A percentile compares a stretch with the other conserved stretches of the same genome.
phyloP scores from a whole-genome alignment of 2,329 filamentous ascomycete species.

The Ascosphaera apis region DNA sequence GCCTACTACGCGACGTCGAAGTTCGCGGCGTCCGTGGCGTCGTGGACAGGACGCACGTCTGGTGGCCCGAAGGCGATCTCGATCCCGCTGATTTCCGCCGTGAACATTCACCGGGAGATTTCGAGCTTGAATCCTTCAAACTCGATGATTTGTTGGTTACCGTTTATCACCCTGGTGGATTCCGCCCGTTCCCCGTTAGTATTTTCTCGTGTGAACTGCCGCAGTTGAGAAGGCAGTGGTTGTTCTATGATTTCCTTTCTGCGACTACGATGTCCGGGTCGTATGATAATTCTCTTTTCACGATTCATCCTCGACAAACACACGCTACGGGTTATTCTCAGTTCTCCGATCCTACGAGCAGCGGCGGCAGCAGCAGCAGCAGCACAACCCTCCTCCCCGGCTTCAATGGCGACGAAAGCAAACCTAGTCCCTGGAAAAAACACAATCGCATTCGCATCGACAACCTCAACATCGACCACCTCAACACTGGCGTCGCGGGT shows the following conservation, averaged over 20 bases:
- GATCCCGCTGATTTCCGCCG: slow-evolving; percentile 78
- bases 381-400: too few relatives aligned
- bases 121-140: slow-evolving; percentile 92
- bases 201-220: slow-evolving; percentile 92
- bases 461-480: slow-evolving; percentile 78
- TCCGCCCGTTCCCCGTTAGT: slow-evolving; percentile 86
- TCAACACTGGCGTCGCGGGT: slow-evolving; percentile 79
- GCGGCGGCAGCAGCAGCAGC: slow-evolving; percentile 2
- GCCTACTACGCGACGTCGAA: slow-evolving; percentile 73
- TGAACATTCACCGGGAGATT: slow-evolving; percentile 74
- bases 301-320: slow-evolving; percentile 80
- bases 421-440: slow-evolving; percentile 71
- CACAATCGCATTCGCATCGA: slow-evolving; percentile 84
- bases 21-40: slow-evolving; percentile 84
- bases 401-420: slow-evolving; percentile 40
- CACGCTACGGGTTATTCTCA: slow-evolving; percentile 52
- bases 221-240: slow-evolving; percentile 79
- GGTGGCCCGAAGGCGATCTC: slow-evolving; percentile 41
- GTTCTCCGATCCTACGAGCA: slow-evolving; percentile 24
- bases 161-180: slow-evolving; percentile 68
- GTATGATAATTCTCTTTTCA: slow-evolving; percentile 88
- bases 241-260: slow-evolving; percentile 92
- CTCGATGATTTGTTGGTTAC: slow-evolving; percentile 84
- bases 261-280: slow-evolving; percentile 93
- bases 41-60: slow-evolving; percentile 66